These are phyloP conservation scores for Grosmannia serpens DNA, from an alignment of 2,329 filamentous ascomycete species.

Conservation along the genomic window DNA sequence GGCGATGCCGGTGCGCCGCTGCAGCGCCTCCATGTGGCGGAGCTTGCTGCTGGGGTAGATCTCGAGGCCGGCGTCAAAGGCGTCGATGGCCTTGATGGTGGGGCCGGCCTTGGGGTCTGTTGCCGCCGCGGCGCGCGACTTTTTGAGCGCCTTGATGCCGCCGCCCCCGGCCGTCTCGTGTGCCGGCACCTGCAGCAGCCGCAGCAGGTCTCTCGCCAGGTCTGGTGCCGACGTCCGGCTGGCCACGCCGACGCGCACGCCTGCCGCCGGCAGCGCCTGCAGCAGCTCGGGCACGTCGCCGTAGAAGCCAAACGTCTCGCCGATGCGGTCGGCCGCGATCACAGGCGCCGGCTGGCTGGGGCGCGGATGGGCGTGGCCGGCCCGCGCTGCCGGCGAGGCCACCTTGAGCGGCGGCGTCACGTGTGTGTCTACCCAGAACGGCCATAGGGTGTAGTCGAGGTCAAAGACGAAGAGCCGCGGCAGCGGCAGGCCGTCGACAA, in stretches of 20 bases:
- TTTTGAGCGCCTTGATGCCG: background rate
- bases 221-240: slow-evolving; percentile 72
- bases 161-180: background rate
- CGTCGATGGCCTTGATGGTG: slow-evolving; percentile 31
- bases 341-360: background rate
- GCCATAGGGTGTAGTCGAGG: slow-evolving; percentile 98
- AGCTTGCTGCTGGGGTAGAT: slow-evolving; percentile 72
- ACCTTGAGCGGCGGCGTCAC: slow-evolving; percentile 59
- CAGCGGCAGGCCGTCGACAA: slow-evolving; percentile 52
- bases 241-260: slow-evolving; percentile 56
- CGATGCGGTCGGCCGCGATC: slow-evolving; percentile 39
- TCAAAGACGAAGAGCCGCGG: slow-evolving; percentile 86
- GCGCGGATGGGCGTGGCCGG: background rate
- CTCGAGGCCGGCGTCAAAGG: slow-evolving; percentile 50
- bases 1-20: slow-evolving; percentile 55
- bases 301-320: slow-evolving; percentile 63
- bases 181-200: slow-evolving; percentile 50
- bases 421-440: slow-evolving; percentile 96
- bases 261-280: slow-evolving; percentile 38
- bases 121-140: slow-evolving; percentile 7
- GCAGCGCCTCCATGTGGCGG: slow-evolving; percentile 68
- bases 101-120: background rate
- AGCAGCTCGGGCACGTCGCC: slow-evolving; percentile 56
- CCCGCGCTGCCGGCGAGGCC: slow-evolving; percentile 14
- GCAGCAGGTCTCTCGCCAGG: slow-evolving; percentile 69